A percentile compares a stretch with the other conserved stretches of the same genome.
Conservation (phyloP, 2,329 filamentous ascomycete species). For the Phaeosphaeriaceae sp. region DNA sequence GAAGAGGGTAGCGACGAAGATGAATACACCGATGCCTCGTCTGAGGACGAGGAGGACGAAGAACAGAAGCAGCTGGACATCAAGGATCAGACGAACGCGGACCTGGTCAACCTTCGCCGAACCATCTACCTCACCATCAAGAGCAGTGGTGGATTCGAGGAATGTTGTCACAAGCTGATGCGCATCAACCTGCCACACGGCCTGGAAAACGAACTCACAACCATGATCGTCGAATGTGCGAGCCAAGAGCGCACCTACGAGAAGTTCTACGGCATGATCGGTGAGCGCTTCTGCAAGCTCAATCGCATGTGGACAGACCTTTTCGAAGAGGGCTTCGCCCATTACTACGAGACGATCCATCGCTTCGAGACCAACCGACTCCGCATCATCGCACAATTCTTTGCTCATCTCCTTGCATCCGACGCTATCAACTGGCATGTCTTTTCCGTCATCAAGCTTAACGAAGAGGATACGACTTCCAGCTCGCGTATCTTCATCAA, state of each 20-base stretch:
- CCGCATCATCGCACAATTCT: constrained; percentile 93
- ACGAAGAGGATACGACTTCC: constrained; percentile 95
- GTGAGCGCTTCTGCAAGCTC: constrained; percentile 93
- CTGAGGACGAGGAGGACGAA: constrained; percentile 75
- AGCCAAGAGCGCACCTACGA: constrained; percentile 96
- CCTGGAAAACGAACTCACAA: constrained; percentile 87
- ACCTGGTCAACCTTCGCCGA: constrained; percentile 89
- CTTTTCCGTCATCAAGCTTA: constrained; percentile 82
- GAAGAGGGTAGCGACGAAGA: constrained; percentile 71
- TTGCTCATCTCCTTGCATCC: constrained; percentile 86
- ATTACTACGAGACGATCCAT: constrained; percentile 97
- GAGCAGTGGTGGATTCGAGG: constrained; percentile 94
- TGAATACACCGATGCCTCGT: constrained; percentile 69
- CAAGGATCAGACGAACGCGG: constrained; percentile 96
- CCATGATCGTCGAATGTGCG: constrained; percentile 97
- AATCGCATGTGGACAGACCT: constrained; percentile 94
- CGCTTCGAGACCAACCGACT: constrained; percentile 95
- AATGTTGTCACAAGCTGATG: constrained; percentile 97
- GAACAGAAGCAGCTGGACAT: constrained; percentile 89
- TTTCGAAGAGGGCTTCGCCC: constrained; percentile 87
- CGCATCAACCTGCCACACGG: constrained; percentile 82
- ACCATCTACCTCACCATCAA: constrained; percentile 98
- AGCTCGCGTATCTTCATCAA: constrained; percentile 98
- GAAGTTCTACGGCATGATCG: constrained; percentile 95
- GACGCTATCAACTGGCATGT: constrained; percentile 95